Evolutionary conservation across 2,329 filamentous ascomycete genomes (phyloP).

Genomic region (Calonectria hawksworthii): DNA sequence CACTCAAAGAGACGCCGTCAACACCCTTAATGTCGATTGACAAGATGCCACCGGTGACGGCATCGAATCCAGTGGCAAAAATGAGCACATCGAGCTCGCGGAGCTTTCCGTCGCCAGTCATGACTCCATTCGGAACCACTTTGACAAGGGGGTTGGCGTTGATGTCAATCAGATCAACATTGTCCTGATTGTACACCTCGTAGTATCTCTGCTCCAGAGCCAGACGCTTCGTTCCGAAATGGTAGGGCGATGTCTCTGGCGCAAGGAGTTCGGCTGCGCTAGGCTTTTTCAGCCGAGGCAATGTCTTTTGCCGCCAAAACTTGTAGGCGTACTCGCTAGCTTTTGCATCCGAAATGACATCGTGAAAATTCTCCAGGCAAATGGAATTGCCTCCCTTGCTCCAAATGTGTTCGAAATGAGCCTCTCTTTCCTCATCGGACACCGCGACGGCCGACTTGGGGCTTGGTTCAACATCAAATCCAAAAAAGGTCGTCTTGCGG

Average conservation of each 20-base stretch:
- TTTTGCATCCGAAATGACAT: neutral
- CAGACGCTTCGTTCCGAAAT: constrained; percentile 26
- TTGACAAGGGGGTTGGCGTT: constrained; percentile 23
- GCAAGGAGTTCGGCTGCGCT: constrained; percentile 3
- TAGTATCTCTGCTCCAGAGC: constrained; percentile 28
- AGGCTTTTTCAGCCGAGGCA: constrained; percentile 3
- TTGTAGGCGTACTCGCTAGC: neutral
- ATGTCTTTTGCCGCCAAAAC: constrained; percentile 13
- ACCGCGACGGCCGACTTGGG: neutral
- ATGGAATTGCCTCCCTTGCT: neutral
- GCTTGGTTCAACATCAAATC: neutral
- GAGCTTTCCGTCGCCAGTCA: neutral
- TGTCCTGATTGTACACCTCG: constrained; percentile 33
- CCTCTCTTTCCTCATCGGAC: neutral
- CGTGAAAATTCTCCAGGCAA: neutral
- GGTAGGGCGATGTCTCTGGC: constrained; percentile 5
- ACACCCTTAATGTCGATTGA: constrained; percentile 14
- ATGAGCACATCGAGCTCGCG: constrained; percentile 23
- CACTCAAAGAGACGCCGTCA: neutral
- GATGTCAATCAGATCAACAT: constrained; percentile 20
- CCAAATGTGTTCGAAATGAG: neutral
- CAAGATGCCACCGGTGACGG: constrained; percentile 26
- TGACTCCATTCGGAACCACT: neutral
- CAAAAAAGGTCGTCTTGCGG: constrained; percentile 10
- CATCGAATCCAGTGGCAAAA: constrained; percentile 34